Conservation (phyloP, 2,329 filamentous ascomycete species). For the Pyrenochaeta sp. region DNA sequence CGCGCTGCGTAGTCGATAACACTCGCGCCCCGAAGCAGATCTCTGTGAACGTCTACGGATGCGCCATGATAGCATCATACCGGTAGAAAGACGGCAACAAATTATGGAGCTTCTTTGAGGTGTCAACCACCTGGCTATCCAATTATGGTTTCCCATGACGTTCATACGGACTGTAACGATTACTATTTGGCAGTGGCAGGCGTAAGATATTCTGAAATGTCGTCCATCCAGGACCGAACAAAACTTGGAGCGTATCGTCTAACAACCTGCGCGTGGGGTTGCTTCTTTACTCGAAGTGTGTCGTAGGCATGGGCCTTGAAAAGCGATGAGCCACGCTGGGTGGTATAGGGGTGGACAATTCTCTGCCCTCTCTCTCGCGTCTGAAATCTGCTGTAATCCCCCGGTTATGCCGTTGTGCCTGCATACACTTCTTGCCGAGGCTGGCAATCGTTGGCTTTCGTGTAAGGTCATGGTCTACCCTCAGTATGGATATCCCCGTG, state of each 20-base stretch:
- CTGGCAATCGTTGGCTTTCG: neutral
- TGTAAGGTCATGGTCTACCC: neutral
- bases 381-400: neutral
- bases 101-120: too few species aligned
- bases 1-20: neutral
- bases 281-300: neutral
- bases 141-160: too few species aligned
- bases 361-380: neutral
- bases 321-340: too few species aligned
- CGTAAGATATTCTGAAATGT: too few species aligned
- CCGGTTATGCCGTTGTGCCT: neutral
- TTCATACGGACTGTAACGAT: too few species aligned
- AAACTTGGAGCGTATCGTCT: too few species aligned
- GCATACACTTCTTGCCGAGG: neutral
- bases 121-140: too few species aligned
- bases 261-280: too few species aligned
- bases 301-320: neutral
- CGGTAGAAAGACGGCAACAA: too few species aligned
- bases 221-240: too few species aligned
- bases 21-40: neutral
- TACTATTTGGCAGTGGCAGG: too few species aligned
- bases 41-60: neutral
- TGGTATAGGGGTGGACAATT: neutral
- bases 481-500: neutral
- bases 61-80: neutral